Conservation (phyloP, 176 grass and related monocot genomes). For the Pharus latifolius region DNA sequence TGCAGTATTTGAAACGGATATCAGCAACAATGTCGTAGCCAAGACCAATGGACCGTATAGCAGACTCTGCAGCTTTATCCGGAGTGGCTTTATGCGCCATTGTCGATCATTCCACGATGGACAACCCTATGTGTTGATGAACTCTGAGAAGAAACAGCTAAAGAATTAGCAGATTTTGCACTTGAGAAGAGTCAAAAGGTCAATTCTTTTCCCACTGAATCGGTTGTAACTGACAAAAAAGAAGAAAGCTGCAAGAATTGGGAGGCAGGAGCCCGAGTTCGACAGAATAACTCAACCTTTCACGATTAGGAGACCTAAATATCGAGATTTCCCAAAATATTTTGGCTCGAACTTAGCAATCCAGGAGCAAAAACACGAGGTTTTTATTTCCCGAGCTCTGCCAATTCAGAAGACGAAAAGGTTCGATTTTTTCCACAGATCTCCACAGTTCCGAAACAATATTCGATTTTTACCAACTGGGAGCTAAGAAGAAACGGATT, state of each 20-base stretch:
- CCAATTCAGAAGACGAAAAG: not conserved
- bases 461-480: not conserved
- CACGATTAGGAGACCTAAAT: not conserved
- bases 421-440: not conserved
- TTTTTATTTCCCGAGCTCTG: not conserved
- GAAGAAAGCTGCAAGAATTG: not conserved
- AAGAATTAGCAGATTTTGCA: not conserved
- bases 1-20: slow-evolving; percentile 80
- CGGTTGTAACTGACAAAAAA: not conserved
- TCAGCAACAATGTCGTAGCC: slow-evolving; percentile 76
- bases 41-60: slow-evolving; percentile 64
- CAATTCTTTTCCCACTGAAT: not conserved
- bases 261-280: not conserved
- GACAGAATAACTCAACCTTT: not conserved
- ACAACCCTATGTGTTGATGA: not conserved
- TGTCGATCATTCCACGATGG: slow-evolving; percentile 1
- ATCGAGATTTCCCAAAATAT: not conserved
- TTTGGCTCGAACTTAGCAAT: not conserved
- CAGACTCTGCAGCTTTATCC: slow-evolving; percentile 32
- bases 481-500: not conserved
- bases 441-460: not conserved
- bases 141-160: not conserved
- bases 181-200: not conserved
- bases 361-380: not conserved
- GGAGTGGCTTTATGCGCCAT: slow-evolving; percentile 53